phyloP scores from a whole-genome alignment of 164 flowering plant species.

The Liquidambar formosana region DNA sequence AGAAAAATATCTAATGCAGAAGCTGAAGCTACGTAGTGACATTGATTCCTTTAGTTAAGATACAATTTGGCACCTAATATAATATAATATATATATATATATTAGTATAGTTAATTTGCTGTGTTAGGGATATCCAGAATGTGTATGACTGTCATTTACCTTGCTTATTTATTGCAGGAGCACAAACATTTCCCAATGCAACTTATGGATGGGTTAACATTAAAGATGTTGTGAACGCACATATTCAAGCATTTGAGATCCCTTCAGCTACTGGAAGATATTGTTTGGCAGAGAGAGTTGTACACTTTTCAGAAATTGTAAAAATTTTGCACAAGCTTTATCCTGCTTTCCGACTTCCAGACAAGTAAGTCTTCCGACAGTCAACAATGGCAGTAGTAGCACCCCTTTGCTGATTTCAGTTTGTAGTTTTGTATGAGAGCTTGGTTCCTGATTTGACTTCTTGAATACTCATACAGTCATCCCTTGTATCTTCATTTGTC shows the following conservation, averaged over 20 bases:
- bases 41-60: not conserved
- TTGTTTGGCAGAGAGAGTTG: slow-evolving; percentile 34
- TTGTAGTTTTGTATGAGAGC: too few relatives aligned
- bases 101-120: not conserved
- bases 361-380: slow-evolving; percentile 27
- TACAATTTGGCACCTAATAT: too few relatives aligned
- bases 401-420: too few relatives aligned
- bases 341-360: slow-evolving; percentile 36
- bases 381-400: too few relatives aligned
- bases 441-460: too few relatives aligned
- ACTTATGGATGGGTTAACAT: slow-evolving; percentile 42
- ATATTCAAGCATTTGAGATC: slow-evolving; percentile 40
- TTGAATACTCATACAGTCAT: too few relatives aligned
- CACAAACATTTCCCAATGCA: slow-evolving; percentile 34
- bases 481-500: too few relatives aligned
- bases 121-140: not conserved
- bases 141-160: not conserved
- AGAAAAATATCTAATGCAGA: not conserved
- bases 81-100: not conserved
- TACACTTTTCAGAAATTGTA: slow-evolving; percentile 36
- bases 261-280: slow-evolving; percentile 46
- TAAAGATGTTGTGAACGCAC: slow-evolving; percentile 47
- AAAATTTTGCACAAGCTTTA: slow-evolving; percentile 29
- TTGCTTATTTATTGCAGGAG: slow-evolving; percentile 21
- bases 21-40: not conserved